Conservation (phyloP, 108 stramenopile species). For the Conticribra guillardii region DNA sequence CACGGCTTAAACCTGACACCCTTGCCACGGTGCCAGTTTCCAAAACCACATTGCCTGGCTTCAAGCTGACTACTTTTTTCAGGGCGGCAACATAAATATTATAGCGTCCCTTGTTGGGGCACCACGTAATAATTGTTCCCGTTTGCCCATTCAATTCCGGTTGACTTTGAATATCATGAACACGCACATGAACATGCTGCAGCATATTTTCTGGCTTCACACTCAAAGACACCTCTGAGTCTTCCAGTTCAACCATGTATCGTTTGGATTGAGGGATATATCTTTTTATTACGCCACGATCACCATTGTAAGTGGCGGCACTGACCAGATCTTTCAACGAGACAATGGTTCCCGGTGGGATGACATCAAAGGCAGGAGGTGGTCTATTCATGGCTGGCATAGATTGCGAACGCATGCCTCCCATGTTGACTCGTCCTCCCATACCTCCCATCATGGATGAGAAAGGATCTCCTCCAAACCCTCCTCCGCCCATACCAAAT, state of each 20-base stretch:
- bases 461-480: slow-evolving; percentile 46
- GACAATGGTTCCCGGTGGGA: slow-evolving; percentile 82
- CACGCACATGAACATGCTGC: slow-evolving; percentile 83
- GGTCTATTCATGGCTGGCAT: slow-evolving; percentile 37
- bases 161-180: slow-evolving; percentile 80
- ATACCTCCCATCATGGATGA: slow-evolving; percentile 29
- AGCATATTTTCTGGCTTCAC: slow-evolving; percentile 82
- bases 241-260: slow-evolving; percentile 81
- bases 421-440: slow-evolving; percentile 46
- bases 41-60: slow-evolving; percentile 79
- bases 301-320: slow-evolving; percentile 80
- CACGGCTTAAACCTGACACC: slow-evolving; percentile 75
- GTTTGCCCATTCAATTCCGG: slow-evolving; percentile 78
- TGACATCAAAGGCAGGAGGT: slow-evolving; percentile 74
- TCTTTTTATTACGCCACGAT: slow-evolving; percentile 75
- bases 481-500: slow-evolving; percentile 47
- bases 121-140: slow-evolving; percentile 85
- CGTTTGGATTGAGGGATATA: slow-evolving; percentile 68
- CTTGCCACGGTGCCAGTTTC: slow-evolving; percentile 77
- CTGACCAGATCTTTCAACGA: slow-evolving; percentile 76
- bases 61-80: slow-evolving; percentile 69
- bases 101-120: slow-evolving; percentile 74
- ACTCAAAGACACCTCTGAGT: slow-evolving; percentile 78
- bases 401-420: slow-evolving; percentile 34
- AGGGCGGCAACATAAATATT: slow-evolving; percentile 75